Evolutionary conservation across 768 basidiomycete genomes (phyloP), one percentile per base, ranked within the genome.

Genomic region (Boletus sensibilis): DNA sequence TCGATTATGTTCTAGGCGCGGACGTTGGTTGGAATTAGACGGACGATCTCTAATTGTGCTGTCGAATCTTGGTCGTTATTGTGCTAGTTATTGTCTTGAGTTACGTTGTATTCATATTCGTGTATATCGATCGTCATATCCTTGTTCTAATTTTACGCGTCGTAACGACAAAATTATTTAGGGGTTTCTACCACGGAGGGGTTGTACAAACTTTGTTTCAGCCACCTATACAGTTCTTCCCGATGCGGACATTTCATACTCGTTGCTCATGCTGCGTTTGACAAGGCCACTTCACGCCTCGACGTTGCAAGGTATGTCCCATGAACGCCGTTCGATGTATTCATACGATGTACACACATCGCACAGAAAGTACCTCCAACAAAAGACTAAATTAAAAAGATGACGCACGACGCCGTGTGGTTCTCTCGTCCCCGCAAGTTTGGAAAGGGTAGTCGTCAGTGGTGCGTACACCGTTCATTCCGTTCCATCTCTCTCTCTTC

Each of bases 371-470:
- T 18, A 7, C 44, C 39, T 59, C 52, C 29, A 50, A 21, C 3
- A n/a, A 59, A 55, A 58, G 0, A 21, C 48, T 57, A 86, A 83
- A 79, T 93, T 94, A 90, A 93, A 49, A 87, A 85, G 78, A 97
- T 96, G 94, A 94, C 94, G 71, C 94, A 96, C 92, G 92, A 95
- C 83, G 88, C 93, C 68, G 87, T 97, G 78, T 97, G 94, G 94
- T 94, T 94, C 78, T 93, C 92, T 75, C 91, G 90, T 70, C 94
- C 94, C 60, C 85, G 94, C 76, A 96, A 92, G 77, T 96, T 68
- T 79, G 94, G 94, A 74, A 96, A 96, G 79, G 94, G 94, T 71
- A 86, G 87, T 74, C 91, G 94, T 73, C 92, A 95, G 76, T 97
- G 48, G 48, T 49, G 35, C 48, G 48, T 27, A 9, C 18, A 25